These are phyloP conservation scores for Groenewaldozyma salmanticensis DNA, from an alignment of 805 yeast species.

Conservation along the genomic window DNA sequence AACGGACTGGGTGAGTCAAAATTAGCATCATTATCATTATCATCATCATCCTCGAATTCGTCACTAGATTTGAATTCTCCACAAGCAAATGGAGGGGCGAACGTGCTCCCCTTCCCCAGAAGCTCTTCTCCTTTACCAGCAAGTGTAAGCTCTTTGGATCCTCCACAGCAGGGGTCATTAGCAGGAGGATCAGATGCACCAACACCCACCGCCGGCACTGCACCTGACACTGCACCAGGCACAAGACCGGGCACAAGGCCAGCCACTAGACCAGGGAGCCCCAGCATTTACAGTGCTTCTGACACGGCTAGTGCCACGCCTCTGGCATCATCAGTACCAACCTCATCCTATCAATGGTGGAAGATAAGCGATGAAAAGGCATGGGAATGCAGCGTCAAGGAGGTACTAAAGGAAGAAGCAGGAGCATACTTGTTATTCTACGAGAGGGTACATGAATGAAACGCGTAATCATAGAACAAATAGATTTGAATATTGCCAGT, in stretches of 20 bases:
- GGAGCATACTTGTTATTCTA: conserved; percentile 85
- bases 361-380: conserved; percentile 69
- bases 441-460: conserved; percentile 35
- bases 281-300: no score
- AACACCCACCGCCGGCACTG: no score
- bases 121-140: not conserved
- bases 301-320: not conserved
- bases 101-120: not conserved
- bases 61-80: not conserved
- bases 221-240: no score
- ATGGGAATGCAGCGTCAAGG: conserved; percentile 46
- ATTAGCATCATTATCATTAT: not conserved
- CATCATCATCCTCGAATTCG: not conserved
- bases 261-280: no score
- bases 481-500: no score
- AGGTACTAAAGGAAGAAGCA: conserved; percentile 56
- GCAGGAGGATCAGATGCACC: no score
- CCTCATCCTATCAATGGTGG: conserved; percentile 43
- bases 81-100: not conserved
- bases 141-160: not conserved
- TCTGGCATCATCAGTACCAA: conserved; percentile 22
- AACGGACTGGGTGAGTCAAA: not conserved
- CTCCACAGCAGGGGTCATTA: no score
- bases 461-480: not conserved
- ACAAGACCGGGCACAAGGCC: no score